Evolutionary conservation across 1,284 basidiomycete genomes (phyloP).

Genomic region (Cutaneotrichosporon sp.): DNA sequence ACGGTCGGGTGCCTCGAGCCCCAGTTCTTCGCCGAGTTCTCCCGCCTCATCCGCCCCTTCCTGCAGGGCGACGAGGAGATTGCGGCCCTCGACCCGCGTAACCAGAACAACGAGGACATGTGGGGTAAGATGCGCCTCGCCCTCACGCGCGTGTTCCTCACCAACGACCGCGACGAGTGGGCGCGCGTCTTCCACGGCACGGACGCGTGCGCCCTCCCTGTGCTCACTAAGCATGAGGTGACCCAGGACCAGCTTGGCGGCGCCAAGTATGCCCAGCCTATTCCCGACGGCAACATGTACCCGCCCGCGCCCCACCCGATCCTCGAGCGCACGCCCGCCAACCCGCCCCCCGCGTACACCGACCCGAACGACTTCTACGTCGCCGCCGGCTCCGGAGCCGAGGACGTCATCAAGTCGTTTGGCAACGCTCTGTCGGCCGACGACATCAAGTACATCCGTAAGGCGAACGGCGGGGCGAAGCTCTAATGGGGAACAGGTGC

Average conservation of each 20-base stretch:
- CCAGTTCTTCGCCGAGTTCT: conserved; percentile 24
- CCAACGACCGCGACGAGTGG: conserved; percentile 22
- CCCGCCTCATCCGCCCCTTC: conserved; percentile 11
- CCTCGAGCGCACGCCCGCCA: conserved; percentile 15
- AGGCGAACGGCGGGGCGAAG: conserved; percentile 8
- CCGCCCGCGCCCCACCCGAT: conserved; percentile 15
- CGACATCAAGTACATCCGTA: conserved; percentile 11
- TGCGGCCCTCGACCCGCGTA: background rate
- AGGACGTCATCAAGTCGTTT: conserved; percentile 5
- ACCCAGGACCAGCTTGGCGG: conserved; percentile 11
- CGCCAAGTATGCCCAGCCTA: background rate
- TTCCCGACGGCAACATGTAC: background rate
- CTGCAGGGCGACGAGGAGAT: background rate
- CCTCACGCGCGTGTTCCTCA: conserved; percentile 12
- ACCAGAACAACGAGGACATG: conserved; percentile 11
- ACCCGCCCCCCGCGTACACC: background rate
- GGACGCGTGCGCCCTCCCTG: conserved; percentile 21
- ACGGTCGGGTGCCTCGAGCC: conserved; percentile 25
- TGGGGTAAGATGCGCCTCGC: conserved; percentile 15
- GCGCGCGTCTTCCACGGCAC: conserved; percentile 18
- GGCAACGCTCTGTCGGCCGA: background rate
- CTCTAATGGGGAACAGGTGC: conserved; percentile 2
- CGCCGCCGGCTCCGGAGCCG: conserved; percentile 1
- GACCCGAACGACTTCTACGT: conserved; percentile 11
- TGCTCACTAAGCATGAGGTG: conserved; percentile 16